Evolutionary conservation across 768 basidiomycete genomes (phyloP).

Genomic region (Boletellus ananas): DNA sequence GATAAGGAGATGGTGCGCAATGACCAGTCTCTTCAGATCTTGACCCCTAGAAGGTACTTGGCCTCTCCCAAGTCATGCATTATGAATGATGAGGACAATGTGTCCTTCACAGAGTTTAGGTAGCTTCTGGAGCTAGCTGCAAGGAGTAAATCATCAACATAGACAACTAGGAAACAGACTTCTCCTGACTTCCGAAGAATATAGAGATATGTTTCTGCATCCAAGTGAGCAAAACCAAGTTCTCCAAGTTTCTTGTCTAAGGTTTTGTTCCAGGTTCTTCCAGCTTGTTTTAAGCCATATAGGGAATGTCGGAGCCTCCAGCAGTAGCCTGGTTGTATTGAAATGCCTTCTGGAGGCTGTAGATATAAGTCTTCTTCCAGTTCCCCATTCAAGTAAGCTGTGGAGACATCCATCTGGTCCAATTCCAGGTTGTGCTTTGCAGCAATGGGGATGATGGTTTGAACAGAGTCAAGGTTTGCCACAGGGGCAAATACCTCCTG

Average conservation of each 20-base stretch:
- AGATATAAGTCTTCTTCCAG: slow-evolving; percentile 30
- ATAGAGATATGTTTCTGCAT: neutral
- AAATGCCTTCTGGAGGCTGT: slow-evolving; percentile 12
- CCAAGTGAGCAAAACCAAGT: neutral
- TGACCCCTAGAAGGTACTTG: slow-evolving; percentile 30
- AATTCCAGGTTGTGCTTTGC: neutral
- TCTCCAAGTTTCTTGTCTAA: slow-evolving; percentile 5
- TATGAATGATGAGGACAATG: neutral
- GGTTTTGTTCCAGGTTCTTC: slow-evolving; percentile 22
- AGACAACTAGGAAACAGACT: slow-evolving; percentile 1
- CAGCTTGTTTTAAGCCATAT: slow-evolving; percentile 32
- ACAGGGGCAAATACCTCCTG: slow-evolving; percentile 4
- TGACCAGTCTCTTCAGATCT: slow-evolving; percentile 24
- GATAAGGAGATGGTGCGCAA: slow-evolving; percentile 26
- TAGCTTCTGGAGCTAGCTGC: neutral
- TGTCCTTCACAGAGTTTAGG: neutral
- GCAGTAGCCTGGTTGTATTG: neutral
- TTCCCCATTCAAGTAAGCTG: slow-evolving; percentile 14
- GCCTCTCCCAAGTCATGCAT: slow-evolving; percentile 5
- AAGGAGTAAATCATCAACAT: slow-evolving; percentile 4
- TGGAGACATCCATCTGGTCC: slow-evolving; percentile 5
- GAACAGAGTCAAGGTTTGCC: slow-evolving; percentile 3
- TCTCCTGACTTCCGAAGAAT: neutral
- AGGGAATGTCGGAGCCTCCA: slow-evolving; percentile 22
- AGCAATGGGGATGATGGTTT: neutral